Conservation (phyloP, 179 eudicot genomes). For the Nepenthes alata region DNA sequence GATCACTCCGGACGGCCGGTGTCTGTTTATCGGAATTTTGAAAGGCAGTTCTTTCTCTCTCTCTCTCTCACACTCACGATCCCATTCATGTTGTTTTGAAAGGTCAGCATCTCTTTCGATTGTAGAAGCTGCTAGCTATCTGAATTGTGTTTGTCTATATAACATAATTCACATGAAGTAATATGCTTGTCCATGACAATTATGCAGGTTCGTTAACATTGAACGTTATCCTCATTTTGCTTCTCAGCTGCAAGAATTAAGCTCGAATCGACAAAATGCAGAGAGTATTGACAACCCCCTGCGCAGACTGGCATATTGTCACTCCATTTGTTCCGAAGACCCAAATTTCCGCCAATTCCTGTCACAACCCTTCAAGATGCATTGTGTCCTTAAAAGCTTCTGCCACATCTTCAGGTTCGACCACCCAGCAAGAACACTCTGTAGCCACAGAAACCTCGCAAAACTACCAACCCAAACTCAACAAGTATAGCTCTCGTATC, state of each 20-base stretch:
- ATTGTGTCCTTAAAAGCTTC: slow-evolving; percentile 7
- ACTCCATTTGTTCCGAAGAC: slow-evolving; percentile 11
- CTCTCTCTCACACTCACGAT: too few species aligned
- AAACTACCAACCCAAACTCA: slow-evolving; percentile 26
- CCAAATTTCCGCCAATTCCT: slow-evolving; percentile 4
- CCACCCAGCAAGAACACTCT: slow-evolving; percentile 10
- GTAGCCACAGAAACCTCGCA: slow-evolving; percentile 10
- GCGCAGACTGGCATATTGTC: not conserved
- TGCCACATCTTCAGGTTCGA: slow-evolving; percentile 11
- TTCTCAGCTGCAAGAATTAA: too few species aligned
- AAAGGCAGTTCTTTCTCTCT: too few species aligned
- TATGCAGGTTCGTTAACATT: too few species aligned
- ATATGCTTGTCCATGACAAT: too few species aligned
- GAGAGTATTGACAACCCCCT: not conserved
- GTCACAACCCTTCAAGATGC: slow-evolving; percentile 14
- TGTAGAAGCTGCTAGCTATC: too few species aligned
- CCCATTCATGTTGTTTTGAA: too few species aligned
- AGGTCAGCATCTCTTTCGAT: too few species aligned
- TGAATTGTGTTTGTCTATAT: too few species aligned
- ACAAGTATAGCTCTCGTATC: slow-evolving; percentile 73
- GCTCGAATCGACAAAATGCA: not conserved
- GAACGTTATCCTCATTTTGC: not conserved
- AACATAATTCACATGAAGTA: too few species aligned
- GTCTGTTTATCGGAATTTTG: too few species aligned
- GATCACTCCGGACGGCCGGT: too few species aligned